Evolutionary conservation across 768 basidiomycete genomes (phyloP).

Genomic region (Trametopsis cervina): DNA sequence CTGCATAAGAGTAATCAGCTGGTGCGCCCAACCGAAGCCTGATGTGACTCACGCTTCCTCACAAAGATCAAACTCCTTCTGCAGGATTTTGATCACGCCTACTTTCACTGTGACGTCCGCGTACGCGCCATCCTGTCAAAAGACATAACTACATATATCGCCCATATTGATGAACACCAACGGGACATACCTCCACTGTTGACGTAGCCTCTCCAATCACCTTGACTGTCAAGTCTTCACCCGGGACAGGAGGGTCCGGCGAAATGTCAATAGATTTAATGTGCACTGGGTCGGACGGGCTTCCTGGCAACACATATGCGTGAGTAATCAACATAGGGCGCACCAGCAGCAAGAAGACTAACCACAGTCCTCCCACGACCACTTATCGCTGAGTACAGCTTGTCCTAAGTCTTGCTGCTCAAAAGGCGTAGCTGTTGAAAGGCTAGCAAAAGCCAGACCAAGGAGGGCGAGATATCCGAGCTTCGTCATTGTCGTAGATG

Average conservation of each 20-base stretch:
- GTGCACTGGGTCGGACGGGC: constrained; percentile 39
- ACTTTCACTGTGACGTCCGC: constrained; percentile 90
- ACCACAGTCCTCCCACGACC: constrained; percentile 68
- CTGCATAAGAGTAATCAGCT: no score
- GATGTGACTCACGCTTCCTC: constrained; percentile 77
- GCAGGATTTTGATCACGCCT: constrained; percentile 85
- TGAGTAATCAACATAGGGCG: constrained; percentile 6
- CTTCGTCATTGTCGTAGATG: constrained; percentile 20
- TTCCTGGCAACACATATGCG: constrained; percentile 31
- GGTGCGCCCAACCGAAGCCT: background rate
- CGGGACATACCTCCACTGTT: constrained; percentile 52
- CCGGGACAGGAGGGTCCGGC: constrained; percentile 89
- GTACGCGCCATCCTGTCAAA: constrained; percentile 75
- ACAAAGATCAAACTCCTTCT: constrained; percentile 82
- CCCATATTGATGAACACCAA: background rate
- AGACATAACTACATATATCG: background rate
- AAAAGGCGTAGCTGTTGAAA: constrained; percentile 19
- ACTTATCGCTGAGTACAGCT: constrained; percentile 15
- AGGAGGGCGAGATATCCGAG: constrained; percentile 19
- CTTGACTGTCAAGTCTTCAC: constrained; percentile 79
- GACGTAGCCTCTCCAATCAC: constrained; percentile 56
- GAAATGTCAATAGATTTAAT: constrained; percentile 64
- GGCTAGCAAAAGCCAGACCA: constrained; percentile 19
- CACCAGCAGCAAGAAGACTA: constrained; percentile 20
- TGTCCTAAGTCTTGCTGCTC: constrained; percentile 26